phyloP scores from a whole-genome alignment of 2,329 filamentous ascomycete genomes.

The Pseudocercospora cruenta region DNA sequence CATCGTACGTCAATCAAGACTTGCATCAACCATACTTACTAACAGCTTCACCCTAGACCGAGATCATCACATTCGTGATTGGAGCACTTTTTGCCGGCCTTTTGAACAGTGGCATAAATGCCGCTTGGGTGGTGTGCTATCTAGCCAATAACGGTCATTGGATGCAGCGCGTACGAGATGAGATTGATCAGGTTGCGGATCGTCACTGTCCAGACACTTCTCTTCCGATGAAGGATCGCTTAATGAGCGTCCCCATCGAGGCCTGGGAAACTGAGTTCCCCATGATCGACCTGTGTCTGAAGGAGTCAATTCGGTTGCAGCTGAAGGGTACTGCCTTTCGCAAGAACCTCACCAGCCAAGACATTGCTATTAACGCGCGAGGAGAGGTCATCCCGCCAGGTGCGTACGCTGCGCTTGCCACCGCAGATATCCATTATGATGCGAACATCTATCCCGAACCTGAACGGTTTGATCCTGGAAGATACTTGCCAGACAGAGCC shows the following conservation, averaged over 20 bases:
- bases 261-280: slow-evolving; percentile 62
- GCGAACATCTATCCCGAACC: slow-evolving; percentile 55
- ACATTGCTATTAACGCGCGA: slow-evolving; percentile 48
- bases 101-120: slow-evolving; percentile 61
- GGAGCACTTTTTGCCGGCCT: slow-evolving; percentile 60
- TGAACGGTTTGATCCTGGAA: slow-evolving; percentile 53
- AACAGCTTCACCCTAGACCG: slow-evolving; percentile 3
- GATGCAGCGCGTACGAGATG: slow-evolving; percentile 49
- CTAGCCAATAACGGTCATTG: slow-evolving; percentile 53
- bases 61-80: slow-evolving; percentile 53
- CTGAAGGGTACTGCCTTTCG: slow-evolving; percentile 55
- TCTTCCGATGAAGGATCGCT: slow-evolving; percentile 42
- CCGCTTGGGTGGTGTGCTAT: slow-evolving; percentile 57
- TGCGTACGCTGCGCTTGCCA: slow-evolving; percentile 51
- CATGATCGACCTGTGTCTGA: slow-evolving; percentile 55
- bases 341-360: slow-evolving; percentile 53
- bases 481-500: slow-evolving; percentile 52
- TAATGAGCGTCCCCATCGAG: slow-evolving; percentile 53
- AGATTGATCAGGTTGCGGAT: slow-evolving; percentile 52
- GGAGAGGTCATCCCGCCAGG: slow-evolving; percentile 56
- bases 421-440: slow-evolving; percentile 56
- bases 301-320: slow-evolving; percentile 59
- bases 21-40: neutral
- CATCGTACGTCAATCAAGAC: slow-evolving; percentile 29
- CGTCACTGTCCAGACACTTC: slow-evolving; percentile 44